Evolutionary conservation across 768 basidiomycete genomes (phyloP), one percentile per base, ranked within the genome.

Genomic region (Lenzites betulinus): DNA sequence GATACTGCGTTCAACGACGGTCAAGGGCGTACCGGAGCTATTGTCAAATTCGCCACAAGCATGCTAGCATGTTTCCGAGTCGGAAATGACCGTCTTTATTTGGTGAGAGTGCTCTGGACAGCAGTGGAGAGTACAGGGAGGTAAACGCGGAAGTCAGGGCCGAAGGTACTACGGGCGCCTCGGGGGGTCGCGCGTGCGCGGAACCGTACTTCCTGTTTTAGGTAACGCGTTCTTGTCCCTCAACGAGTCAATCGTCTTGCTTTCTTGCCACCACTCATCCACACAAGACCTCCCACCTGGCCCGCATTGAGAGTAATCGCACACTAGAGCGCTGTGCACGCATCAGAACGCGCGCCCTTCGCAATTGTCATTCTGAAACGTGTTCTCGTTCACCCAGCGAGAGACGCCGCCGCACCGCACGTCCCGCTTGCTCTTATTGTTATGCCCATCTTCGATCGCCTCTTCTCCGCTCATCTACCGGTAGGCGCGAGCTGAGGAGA

Each of bases 361-460:
- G 25, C 46, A 52, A 52, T 59, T 59, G 50, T 51, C 49, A 11
- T 36, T 54, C 22, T 59, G 58, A 52, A 59, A 59, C 58, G 58
- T 53, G 58, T 38, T 25, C 51, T 39, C 11, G 43, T 36, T 52
- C 58, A 23, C 43, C 23, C 36, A 33, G 39, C 48, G 48, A 20
- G 23, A n/a, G 39, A 25, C 36, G 35, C 46, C 47, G 46, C 6
- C 23, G 48, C 4, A 20, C 23, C 33, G 53, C 53, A 25, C 28
- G 28, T 22, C 26, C 43, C n/a, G 36, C 9, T 41, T 16, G 58
- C 30, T 25, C 58, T 52, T 59, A 59, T 59, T 59, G 58, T 59
- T 33, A 53, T 33, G 50, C 16, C n/a, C 42, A 59, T 59, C 58
- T 59, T 59, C 44, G 58, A 59, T 59, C 58, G 49, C 50, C 50